Evolutionary conservation across 495 filamentous ascomycete genomes (phyloP), one percentile per base, ranked within the genome.

Genomic region (Cercophora samala): DNA sequence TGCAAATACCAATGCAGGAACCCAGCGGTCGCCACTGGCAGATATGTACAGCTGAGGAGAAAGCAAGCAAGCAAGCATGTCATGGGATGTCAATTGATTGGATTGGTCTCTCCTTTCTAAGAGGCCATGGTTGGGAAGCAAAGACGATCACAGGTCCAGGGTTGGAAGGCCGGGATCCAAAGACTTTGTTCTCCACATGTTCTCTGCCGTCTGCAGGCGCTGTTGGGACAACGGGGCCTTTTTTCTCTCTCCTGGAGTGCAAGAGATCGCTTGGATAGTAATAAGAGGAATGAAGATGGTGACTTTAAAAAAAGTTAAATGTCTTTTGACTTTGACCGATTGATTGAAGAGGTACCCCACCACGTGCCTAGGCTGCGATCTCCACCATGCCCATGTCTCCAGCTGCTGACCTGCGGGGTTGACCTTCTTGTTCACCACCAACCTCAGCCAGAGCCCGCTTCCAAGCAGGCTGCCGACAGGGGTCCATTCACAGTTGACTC

Each of bases 401-500:
- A 46, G 37, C 37, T 46, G 37, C 37, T 46, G 37, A 18, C 37
- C 2, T 46, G 37, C 37, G 37, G 37, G 37, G 37, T 42, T 46
- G 37, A 46, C 37, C 37, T 46, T 46, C 37, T 46, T 46, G 37
- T 46, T 46, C 37, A 46, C 37, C 37, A 46, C 37, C 37, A 46
- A 46, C 37, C 2, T 46, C 37, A 46, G 37, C 37, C 37, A 46
- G 37, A 46, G 37, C 37, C 37, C 37, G 11, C 37, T 42, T 61
- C 59, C 25, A 61, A 19, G 32, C 24, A 29, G 24, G 59, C 59
- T 46, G 37, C 37, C 54, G 61, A 68, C 66, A 63, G 51, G 66
- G 66, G 66, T 25, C 58, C 59, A 18, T 64, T 22, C 56, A 19
- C 61, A 62, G 64, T 72, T 72, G 69, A 72, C 64, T 72, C 69